phyloP scores from a whole-genome alignment of 768 basidiomycete species.

The Phaffia australis region DNA sequence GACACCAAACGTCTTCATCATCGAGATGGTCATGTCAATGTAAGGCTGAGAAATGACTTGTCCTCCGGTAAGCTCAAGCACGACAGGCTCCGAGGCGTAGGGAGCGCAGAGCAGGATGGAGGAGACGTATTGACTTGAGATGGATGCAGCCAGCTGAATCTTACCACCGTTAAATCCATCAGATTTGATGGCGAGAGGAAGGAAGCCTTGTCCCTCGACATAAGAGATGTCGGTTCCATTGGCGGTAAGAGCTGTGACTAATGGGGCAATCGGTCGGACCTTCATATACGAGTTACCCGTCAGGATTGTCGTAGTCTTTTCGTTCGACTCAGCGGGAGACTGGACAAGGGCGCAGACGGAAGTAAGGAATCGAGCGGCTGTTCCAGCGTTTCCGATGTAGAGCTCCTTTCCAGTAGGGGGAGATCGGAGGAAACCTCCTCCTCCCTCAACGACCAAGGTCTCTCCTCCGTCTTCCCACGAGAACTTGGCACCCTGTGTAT shows the following conservation, averaged over 20 bases:
- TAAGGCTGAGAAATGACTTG: conserved; percentile 97
- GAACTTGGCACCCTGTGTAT: conserved; percentile 69
- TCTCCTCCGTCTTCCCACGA: conserved; percentile 94
- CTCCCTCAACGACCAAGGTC: conserved; percentile 82
- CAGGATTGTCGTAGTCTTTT: conserved; percentile 54
- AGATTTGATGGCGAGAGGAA: conserved; percentile 76
- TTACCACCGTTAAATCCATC: conserved; percentile 68
- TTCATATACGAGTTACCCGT: conserved; percentile 99
- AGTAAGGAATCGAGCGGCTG: conserved; percentile 92
- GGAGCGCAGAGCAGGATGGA: conserved; percentile 94
- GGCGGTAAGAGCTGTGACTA: conserved; percentile 73
- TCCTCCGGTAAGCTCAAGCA: conserved; percentile 80
- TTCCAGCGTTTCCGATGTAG: conserved; percentile 94
- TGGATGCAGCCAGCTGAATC: conserved; percentile 80
- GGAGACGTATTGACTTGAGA: conserved; percentile 96
- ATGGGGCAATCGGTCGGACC: conserved; percentile 88
- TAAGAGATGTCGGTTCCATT: conserved; percentile 73
- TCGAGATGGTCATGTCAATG: conserved; percentile 98
- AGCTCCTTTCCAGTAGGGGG: conserved; percentile 74
- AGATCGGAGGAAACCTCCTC: conserved; percentile 61
- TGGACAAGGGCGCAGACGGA: conserved; percentile 87
- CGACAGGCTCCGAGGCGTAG: conserved; percentile 71
- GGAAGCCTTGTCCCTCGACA: conserved; percentile 67
- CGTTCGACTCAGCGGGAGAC: conserved; percentile 28
- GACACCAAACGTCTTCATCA: conserved; percentile 91